Percentiles rank a stretch among this genome's conserved stretches.
phyloP scores from a whole-genome alignment of 768 basidiomycete genomes.

The Russula sp. region DNA sequence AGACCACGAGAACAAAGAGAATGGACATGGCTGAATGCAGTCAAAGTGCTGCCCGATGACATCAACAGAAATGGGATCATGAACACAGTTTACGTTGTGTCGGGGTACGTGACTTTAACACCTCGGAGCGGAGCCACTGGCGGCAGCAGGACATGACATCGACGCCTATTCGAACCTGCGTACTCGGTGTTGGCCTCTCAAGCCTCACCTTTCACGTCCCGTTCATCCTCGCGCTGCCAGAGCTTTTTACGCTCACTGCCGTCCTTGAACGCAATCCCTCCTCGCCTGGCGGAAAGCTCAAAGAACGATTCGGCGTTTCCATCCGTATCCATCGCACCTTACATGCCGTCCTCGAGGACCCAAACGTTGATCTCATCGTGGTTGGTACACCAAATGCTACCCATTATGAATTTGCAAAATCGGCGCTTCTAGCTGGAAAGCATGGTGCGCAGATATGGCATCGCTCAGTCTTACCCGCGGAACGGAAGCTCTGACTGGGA shows the following conservation, averaged over 20 bases:
- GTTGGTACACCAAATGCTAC: slow-evolving; percentile 71
- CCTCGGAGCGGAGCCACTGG: too few relatives aligned
- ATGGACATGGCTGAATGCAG: not conserved
- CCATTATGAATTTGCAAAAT: slow-evolving; percentile 63
- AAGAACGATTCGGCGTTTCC: slow-evolving; percentile 55
- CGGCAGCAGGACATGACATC: not conserved
- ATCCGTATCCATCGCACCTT: slow-evolving; percentile 53
- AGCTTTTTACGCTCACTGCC: slow-evolving; percentile 64
- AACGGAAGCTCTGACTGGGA: not conserved
- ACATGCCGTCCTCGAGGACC: slow-evolving; percentile 54
- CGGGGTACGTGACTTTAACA: too few relatives aligned
- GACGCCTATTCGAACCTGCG: slow-evolving; percentile 59
- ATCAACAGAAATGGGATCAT: too few relatives aligned
- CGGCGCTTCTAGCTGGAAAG: slow-evolving; percentile 60
- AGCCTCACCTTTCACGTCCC: slow-evolving; percentile 78
- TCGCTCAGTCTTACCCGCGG: not conserved
- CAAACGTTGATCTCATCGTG: slow-evolving; percentile 60
- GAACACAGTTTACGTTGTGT: too few relatives aligned
- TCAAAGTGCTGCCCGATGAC: not conserved
- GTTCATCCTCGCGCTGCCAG: slow-evolving; percentile 65
- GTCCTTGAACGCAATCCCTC: slow-evolving; percentile 69
- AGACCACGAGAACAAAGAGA: slow-evolving; percentile 12
- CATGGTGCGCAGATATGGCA: slow-evolving; percentile 44
- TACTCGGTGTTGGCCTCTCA: slow-evolving; percentile 67
- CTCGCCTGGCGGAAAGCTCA: slow-evolving; percentile 54